Percentiles rank a stretch among this genome's conserved stretches.
phyloP scores from a whole-genome alignment of 306 rosid genomes.

The Ormosia semicastrata region DNA sequence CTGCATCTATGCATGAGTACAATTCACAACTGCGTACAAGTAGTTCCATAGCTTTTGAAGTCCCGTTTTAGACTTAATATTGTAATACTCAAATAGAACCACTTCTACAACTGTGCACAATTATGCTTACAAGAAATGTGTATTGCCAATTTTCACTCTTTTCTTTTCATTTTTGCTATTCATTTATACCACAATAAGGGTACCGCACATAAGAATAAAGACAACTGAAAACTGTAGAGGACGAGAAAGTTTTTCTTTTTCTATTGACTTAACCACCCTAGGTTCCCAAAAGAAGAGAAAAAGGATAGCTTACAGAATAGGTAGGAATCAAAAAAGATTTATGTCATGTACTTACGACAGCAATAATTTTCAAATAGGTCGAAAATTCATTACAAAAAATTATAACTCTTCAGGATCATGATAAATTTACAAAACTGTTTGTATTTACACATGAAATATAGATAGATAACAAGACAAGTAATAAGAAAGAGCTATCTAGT shows the following conservation, averaged over 20 bases:
- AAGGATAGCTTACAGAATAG: neutral
- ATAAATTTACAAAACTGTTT: conserved; percentile 15
- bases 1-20: too few species aligned
- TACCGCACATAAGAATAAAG: too few species aligned
- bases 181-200: too few species aligned
- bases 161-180: neutral
- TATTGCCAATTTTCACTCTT: neutral
- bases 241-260: too few species aligned
- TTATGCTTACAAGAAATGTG: neutral
- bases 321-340: neutral
- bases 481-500: conserved; percentile 8
- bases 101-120: neutral
- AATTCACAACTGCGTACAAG: too few species aligned
- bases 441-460: conserved; percentile 22
- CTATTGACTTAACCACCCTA: too few species aligned
- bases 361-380: neutral
- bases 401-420: neutral
- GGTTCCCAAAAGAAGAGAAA: too few species aligned
- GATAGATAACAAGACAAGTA: neutral
- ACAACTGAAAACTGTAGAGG: too few species aligned
- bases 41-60: neutral
- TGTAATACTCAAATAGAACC: neutral
- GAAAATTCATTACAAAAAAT: neutral
- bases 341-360: neutral
- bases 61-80: neutral